Evolutionary conservation across 2,329 filamentous ascomycete genomes (phyloP).

Genomic region (Davidsoniella neocaledoniae): DNA sequence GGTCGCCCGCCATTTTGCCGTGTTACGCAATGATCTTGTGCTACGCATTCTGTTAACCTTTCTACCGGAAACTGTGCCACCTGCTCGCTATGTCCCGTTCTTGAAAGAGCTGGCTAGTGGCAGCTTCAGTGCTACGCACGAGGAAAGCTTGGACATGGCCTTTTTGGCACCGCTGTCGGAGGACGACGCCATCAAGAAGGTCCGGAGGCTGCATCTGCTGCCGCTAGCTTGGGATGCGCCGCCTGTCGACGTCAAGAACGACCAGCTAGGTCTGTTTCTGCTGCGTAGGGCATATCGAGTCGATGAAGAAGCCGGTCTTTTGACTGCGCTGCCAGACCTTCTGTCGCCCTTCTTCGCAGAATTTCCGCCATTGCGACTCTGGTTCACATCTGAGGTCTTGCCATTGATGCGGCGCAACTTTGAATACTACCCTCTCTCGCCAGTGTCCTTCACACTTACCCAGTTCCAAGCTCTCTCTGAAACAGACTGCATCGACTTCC

Average conservation of each 20-base stretch:
- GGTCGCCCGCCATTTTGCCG: slow-evolving; percentile 35
- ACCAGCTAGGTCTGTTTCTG: slow-evolving; percentile 46
- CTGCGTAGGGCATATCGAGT: slow-evolving; percentile 51
- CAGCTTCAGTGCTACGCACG: slow-evolving; percentile 24
- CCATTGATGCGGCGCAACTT: slow-evolving; percentile 52
- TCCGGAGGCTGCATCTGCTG: slow-evolving; percentile 44
- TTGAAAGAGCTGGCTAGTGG: slow-evolving; percentile 38
- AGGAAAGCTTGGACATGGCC: slow-evolving; percentile 35
- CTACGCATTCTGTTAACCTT: slow-evolving; percentile 61
- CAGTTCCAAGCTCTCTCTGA: slow-evolving; percentile 48
- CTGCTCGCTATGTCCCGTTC: slow-evolving; percentile 44
- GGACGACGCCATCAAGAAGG: slow-evolving; percentile 45
- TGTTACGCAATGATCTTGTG: slow-evolving; percentile 46
- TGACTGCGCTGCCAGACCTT: slow-evolving; percentile 50
- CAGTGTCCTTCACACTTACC: slow-evolving; percentile 35
- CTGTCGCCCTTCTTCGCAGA: slow-evolving; percentile 50
- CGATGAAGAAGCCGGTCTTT: slow-evolving; percentile 54
- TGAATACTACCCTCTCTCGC: slow-evolving; percentile 46
- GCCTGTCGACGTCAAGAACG: slow-evolving; percentile 30
- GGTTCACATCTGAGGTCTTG: slow-evolving; percentile 52
- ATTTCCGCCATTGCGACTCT: slow-evolving; percentile 43
- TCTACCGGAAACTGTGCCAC: slow-evolving; percentile 53
- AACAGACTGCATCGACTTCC: slow-evolving; percentile 37
- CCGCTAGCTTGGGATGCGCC: slow-evolving; percentile 36
- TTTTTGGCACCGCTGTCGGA: slow-evolving; percentile 41